Evolutionary conservation across 2,329 filamentous ascomycete genomes (phyloP).

Genomic region (Aureobasidium pullulans): DNA sequence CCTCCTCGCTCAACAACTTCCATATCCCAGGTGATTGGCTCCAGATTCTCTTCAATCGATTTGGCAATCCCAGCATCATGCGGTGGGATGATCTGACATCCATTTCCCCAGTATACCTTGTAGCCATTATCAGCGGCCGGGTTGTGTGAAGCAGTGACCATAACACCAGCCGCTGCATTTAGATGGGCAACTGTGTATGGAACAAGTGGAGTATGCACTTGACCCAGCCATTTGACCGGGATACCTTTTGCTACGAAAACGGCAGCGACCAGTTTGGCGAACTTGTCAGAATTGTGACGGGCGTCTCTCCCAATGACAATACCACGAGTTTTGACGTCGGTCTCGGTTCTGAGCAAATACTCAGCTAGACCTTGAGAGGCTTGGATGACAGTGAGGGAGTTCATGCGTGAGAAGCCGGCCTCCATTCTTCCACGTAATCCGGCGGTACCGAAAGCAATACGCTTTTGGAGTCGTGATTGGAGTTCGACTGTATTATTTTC

Average conservation of each 20-base stretch:
- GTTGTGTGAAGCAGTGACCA: constrained; percentile 62
- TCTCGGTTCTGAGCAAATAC: constrained; percentile 44
- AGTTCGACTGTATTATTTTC: constrained; percentile 40
- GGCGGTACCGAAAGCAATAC: constrained; percentile 56
- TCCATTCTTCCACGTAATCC: constrained; percentile 59
- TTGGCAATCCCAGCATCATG: constrained; percentile 52
- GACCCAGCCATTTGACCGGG: constrained; percentile 53
- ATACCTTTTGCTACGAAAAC: constrained; percentile 53
- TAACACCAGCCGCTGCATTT: constrained; percentile 51
- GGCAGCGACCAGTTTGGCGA: constrained; percentile 53
- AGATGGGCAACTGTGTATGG: constrained; percentile 52
- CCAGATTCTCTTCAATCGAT: constrained; percentile 48
- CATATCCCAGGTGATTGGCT: constrained; percentile 42
- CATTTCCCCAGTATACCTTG: constrained; percentile 60
- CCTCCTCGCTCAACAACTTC: not conserved
- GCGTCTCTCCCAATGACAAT: constrained; percentile 58
- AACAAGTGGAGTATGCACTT: constrained; percentile 54
- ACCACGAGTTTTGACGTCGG: constrained; percentile 33
- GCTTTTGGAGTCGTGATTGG: constrained; percentile 44
- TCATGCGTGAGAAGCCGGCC: constrained; percentile 50
- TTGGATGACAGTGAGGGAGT: constrained; percentile 35
- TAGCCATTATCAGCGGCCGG: constrained; percentile 59
- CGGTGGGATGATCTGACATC: constrained; percentile 58
- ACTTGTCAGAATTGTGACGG: constrained; percentile 54
- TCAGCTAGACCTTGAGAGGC: constrained; percentile 58